Evolutionary conservation across 495 filamentous ascomycete species (phyloP), one percentile per base, ranked within the genome.

Genomic region (Chaetomidium leptoderma): DNA sequence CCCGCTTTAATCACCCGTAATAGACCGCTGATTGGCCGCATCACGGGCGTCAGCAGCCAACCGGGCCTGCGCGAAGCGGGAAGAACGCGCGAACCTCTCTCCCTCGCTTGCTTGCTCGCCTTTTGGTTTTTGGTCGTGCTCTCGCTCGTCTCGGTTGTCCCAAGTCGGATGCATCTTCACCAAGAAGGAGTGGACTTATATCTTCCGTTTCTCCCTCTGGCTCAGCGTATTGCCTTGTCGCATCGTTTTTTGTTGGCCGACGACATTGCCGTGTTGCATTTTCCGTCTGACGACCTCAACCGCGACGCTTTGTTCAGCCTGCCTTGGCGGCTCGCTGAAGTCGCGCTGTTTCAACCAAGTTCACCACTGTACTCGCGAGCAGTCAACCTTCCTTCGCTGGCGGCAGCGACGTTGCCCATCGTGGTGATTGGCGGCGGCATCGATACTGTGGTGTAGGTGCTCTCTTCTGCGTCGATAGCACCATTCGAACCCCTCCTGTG

Each of bases 31-130:
- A 63, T 59, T 63, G 60, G 60, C 33, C n/a, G 19, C 8, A 17
- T 19, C 21, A 14, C 8, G 21, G 24, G 40, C 21, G 23, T 30
- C 33, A 48, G 46, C 54, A 57, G 45, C 54, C 59, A 59, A 58
- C 55, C 43, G 43, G 32, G 39, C 26, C 52, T 37, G 40, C 53
- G 47, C 53, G 53, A 53, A 59, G 55, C 23, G 42, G 51, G 29
- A 51, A 56, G 60, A 53, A 63, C 60, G 55, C 60, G 60, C 55
- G 60, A 55, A 35, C 53, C 27, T 56, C 52, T 23, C 51, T 37
- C 45, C 10, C 58, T 55, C 44, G 29, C 45, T 45, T 29, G 52
- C 14, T 39, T n/a, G n/a, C n/a, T n/a, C n/a, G n/a, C n/a, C n/a
- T n/a, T n/a, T n/a, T n/a, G n/a, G n/a, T n/a, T 26, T 30, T 24